Conservation (phyloP, 140 eudicot species). For the Anethum foeniculum region DNA sequence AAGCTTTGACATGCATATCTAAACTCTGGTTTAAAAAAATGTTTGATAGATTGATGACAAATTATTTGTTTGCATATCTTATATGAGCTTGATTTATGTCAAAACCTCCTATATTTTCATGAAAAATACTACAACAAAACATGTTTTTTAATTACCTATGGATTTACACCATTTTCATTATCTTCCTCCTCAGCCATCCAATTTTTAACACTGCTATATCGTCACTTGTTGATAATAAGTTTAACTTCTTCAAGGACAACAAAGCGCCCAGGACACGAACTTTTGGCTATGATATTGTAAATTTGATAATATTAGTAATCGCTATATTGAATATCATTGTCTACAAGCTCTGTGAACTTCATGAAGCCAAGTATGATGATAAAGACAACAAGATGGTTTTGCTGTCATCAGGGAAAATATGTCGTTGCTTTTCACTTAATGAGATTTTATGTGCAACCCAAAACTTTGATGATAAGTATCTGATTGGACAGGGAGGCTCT, state of each 20-base stretch:
- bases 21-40: neutral
- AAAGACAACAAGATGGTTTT: neutral
- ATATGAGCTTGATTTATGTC: neutral
- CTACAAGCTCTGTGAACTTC: constrained; percentile 11
- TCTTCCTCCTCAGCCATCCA: neutral
- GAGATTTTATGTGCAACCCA: constrained; percentile 7
- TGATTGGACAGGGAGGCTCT: constrained; percentile 9
- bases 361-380: neutral
- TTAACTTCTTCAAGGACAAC: neutral
- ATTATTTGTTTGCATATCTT: neutral
- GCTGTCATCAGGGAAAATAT: neutral
- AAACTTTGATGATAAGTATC: constrained; percentile 9
- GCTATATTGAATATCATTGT: constrained; percentile 6
- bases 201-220: neutral
- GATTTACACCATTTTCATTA: neutral
- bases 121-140: neutral
- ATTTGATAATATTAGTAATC: neutral
- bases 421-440: constrained; percentile 9
- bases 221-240: neutral
- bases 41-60: neutral
- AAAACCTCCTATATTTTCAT: neutral
- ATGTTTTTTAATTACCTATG: neutral
- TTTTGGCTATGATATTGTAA: neutral
- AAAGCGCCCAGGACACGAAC: neutral
- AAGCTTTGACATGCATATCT: neutral